Evolutionary conservation across 805 yeast genomes (phyloP), one percentile per base, ranked within the genome.

Genomic region (Yamadazyma tumulicola): DNA sequence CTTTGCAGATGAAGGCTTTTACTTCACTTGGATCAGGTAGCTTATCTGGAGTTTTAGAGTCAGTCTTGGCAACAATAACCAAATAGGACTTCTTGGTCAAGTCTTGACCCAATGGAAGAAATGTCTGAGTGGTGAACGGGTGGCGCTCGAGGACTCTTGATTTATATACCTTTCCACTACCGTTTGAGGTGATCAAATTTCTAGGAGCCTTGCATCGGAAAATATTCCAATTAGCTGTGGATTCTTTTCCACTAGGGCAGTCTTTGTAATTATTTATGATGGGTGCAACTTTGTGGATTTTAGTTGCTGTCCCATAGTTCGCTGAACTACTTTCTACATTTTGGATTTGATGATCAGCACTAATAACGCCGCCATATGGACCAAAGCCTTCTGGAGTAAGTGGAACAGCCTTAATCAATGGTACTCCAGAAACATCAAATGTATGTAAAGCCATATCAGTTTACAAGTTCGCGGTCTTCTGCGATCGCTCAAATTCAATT

Each of bases 281-380:
- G 2, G 86, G 81, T 1, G 93, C 79, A 4, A 88, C 93, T 42
- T 80, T 71, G 42, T 75, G 76, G 29, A 86, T 56, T 49, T 89
- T 89, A 4, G 74, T 66, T 1, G 97, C 97, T 2, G 97, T 89
- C n/a, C 97, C 97, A 52, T 89, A 88, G 59, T 89, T 89, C 4
- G 96, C 97, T 14, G 72, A 60, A 4, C 72, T 53, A 20, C 69
- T 55, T 24, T 57, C 51, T 13, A 32, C 69, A 1, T 71, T 51
- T 23, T 59, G 52, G 19, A 85, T 65, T 56, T 85, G 94, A 48
- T 86, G 84, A 40, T 74, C 75, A 3, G 94, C 85, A 18, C 93
- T 82, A 27, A 88, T 75, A 8, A 85, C 79, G 0, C 82, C 77
- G 1, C 97, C 97, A 54, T 69, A 88, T 3, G 69, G 68, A 1